Evolutionary conservation across 768 basidiomycete genomes (phyloP), one percentile per base, ranked within the genome.

Genomic region (Boletus bicolor): DNA sequence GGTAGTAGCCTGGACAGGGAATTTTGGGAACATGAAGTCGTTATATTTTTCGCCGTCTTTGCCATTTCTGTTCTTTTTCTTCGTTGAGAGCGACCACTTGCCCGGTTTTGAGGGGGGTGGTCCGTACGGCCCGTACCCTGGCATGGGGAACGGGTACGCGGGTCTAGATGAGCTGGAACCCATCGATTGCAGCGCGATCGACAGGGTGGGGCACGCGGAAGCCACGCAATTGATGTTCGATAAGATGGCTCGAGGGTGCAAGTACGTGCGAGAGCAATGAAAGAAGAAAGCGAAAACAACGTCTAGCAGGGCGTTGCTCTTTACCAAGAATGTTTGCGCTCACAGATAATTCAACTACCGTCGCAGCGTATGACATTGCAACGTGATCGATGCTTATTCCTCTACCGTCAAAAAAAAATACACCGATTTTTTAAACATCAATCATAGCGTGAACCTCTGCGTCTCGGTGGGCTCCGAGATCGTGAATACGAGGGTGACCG

Each of bases 401-500:
- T 30, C 6, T 15, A 49, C 35, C 9, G 15, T 2, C n/a, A 38
- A 28, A 14, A 6, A 49, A 47, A 49, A 15, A 44, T 53, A 64
- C 53, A 56, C 17, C 44, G 49, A 41, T 44, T 50, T 32, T 39
- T 38, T 48, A 36, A 30, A 34, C 3, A 43, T 72, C 61, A 73
- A 49, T 72, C 71, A 44, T 73, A 72, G 24, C 72, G 67, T 11
- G 69, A 62, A 6, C 44, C 65, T 58, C 71, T 64, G 32, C 77
- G 70, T 44, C 75, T 69, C 6, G 72, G 70, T n/a, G 77, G 77
- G 55, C 76, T 78, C 48, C 76, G 68, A 10, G 78, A 78, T 24
- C 74, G 62, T 14, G 73, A 76, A 32, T 64, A 57, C 7, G 78
- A 73, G 1, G 63, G 64, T 0, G 73, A 71, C 42, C 76, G 71